Percentiles rank a stretch among this genome's conserved stretches.
Evolutionary conservation across 495 filamentous ascomycete genomes (phyloP).

Genomic region (Penicillium paradoxum): DNA sequence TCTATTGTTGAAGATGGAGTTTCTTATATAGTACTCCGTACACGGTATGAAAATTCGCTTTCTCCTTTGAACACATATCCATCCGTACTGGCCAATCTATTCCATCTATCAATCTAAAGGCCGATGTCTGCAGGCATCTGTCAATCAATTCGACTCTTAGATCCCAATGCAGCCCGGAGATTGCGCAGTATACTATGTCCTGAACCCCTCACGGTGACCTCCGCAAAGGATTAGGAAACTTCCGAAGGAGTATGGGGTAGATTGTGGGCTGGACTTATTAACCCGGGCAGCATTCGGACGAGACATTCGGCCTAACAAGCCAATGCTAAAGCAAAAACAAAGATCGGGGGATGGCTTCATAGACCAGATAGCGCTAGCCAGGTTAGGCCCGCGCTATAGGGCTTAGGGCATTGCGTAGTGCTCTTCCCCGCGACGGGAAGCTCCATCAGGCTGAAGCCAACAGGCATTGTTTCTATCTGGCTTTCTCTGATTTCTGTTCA

Average conservation of each 20-base stretch:
- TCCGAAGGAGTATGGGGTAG: background rate
- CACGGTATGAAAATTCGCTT: too few species aligned
- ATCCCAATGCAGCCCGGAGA: constrained; percentile 1
- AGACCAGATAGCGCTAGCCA: constrained; percentile 4
- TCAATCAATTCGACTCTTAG: background rate
- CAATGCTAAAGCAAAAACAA: constrained; percentile 7
- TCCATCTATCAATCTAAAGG: background rate
- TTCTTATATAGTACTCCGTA: too few species aligned
- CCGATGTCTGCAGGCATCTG: background rate
- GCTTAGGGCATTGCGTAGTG: constrained; percentile 28
- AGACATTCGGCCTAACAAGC: constrained; percentile 10
- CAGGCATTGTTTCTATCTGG: constrained; percentile 5
- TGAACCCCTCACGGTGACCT: constrained; percentile 14
- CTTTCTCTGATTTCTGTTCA: constrained; percentile 17
- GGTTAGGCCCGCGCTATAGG: constrained; percentile 16
- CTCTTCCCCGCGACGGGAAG: constrained; percentile 34
- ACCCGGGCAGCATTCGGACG: constrained; percentile 8
- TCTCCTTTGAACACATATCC: too few species aligned
- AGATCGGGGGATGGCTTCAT: constrained; percentile 3
- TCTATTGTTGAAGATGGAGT: background rate
- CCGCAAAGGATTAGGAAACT: constrained; percentile 11
- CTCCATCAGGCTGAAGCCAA: constrained; percentile 18
- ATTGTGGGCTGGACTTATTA: constrained; percentile 4
- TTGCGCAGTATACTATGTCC: constrained; percentile 14
- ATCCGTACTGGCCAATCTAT: background rate